Base-by-base conservation (phyloP, 148 eudicot genomes). In the Cornus florida region DNA sequence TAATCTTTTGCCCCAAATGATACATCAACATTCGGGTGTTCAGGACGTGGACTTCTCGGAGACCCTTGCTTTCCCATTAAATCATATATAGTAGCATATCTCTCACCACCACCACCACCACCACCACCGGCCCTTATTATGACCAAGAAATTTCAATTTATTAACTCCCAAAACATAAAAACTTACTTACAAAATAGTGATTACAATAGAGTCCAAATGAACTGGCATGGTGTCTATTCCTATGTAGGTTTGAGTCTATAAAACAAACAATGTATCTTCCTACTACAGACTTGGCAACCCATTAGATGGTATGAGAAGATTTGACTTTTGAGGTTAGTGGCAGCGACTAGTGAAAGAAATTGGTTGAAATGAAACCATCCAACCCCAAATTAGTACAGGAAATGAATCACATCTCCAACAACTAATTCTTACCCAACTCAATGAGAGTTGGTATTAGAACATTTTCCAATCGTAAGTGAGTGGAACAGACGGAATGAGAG, bases 51-150 rank as follows among this genome's bases (percentile, higher is more conserved):
- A 41, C 87, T 82, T 72, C 74, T 84, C 5, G 84, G 88, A 70
- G 83, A 82, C 6, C 82, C 87, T 64, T 77, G 83, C 84, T 90
- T 91, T 48, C 93, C 91, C 91, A 90, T 90, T 69, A 62, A 80
- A 69, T 69, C 77, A 20, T n/a, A n/a, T n/a, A n/a, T 56, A 73
- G 33, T 20, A 43, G 13, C 8, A 62, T 56, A 22, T 19, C 75
- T 62, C 75, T 72, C 7, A 38, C 53, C 53, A 48, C 53, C 53
- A 48, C 10, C 53, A 8, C 12, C 53, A 48, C 28, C 28, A 28
- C 53, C 53, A 48, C 11, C 53, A 48, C 11, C 53, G 12, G 7
- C 53, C 7, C 11, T 11, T 48, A 11, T 11, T 48, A 48, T 53
- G 19, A 12, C 59, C 3, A 3, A 12, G 2, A 11, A 53, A 16